These are phyloP conservation scores for Hanseniaspora vineae DNA, from an alignment of 805 yeast genomes.

Conservation along the genomic window DNA sequence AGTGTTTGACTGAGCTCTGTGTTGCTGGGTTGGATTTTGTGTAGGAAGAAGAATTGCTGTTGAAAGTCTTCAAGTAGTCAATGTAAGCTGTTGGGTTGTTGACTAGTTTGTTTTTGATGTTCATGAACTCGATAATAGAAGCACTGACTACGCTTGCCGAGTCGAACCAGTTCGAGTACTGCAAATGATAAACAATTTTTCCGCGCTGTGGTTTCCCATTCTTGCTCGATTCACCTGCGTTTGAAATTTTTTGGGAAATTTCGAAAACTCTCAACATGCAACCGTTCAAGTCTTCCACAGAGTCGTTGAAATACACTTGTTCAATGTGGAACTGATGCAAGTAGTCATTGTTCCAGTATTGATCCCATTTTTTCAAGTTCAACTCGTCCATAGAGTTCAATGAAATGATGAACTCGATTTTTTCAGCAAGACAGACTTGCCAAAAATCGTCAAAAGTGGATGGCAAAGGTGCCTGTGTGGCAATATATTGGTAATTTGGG, in stretches of 20 bases:
- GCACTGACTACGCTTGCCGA: constrained; percentile 43
- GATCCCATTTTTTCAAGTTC: constrained; percentile 64
- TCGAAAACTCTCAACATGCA: constrained; percentile 23
- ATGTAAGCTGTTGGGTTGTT: constrained; percentile 9
- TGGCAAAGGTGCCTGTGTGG: constrained; percentile 80
- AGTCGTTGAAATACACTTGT: constrained; percentile 18
- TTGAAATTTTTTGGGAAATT: constrained; percentile 8
- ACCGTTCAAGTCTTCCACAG: constrained; percentile 20
- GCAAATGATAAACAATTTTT: constrained; percentile 51
- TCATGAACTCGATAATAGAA: constrained; percentile 17
- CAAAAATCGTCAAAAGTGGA: constrained; percentile 81
- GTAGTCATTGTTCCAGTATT: constrained; percentile 61
- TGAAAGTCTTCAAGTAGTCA: constrained; percentile 6
- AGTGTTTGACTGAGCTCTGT: constrained; percentile 7
- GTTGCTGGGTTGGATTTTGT: background rate
- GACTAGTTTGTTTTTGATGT: constrained; percentile 20
- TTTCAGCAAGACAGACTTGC: constrained; percentile 60
- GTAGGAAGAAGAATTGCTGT: background rate
- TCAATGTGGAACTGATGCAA: constrained; percentile 22
- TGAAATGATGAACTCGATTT: constrained; percentile 59
- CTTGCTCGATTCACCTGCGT: constrained; percentile 3
- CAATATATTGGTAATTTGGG: constrained; percentile 43
- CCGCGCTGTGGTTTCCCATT: constrained; percentile 13
- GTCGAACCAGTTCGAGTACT: constrained; percentile 75
- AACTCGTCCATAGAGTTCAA: constrained; percentile 66